Percentiles rank a stretch among this genome's conserved stretches.
Conservation (phyloP, 2,329 filamentous ascomycete species). For the Alternaria tenuissima region DNA sequence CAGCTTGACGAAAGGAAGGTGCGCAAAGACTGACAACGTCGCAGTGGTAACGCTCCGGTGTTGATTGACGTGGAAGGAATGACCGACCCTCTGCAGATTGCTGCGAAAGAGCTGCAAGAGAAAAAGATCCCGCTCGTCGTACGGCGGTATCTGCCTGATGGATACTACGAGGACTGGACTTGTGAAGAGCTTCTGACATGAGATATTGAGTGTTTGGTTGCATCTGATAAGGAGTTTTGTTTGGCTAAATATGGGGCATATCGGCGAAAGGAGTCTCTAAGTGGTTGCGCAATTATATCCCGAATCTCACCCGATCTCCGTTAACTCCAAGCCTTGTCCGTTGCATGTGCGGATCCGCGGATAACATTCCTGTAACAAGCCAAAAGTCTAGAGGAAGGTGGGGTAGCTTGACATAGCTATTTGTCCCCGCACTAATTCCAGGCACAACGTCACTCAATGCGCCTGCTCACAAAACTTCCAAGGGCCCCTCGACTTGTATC, state of each 20-base stretch:
- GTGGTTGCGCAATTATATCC: slow-evolving; percentile 36
- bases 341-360: slow-evolving; percentile 43
- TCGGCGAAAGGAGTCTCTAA: slow-evolving; percentile 47
- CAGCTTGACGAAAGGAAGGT: not conserved
- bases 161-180: slow-evolving; percentile 99
- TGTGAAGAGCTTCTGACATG: slow-evolving; percentile 84
- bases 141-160: slow-evolving; percentile 93
- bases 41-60: slow-evolving; percentile 95
- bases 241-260: slow-evolving; percentile 38
- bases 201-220: slow-evolving; percentile 31
- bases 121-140: slow-evolving; percentile 99
- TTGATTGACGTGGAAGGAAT: slow-evolving; percentile 96
- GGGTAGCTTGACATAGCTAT: slow-evolving; percentile 40
- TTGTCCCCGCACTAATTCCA: slow-evolving; percentile 40
- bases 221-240: slow-evolving; percentile 48
- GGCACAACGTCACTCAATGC: slow-evolving; percentile 44
- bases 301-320: slow-evolving; percentile 47
- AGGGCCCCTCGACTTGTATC: slow-evolving; percentile 22
- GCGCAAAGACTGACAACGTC: slow-evolving; percentile 24
- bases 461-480: slow-evolving; percentile 35
- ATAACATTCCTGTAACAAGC: slow-evolving; percentile 35
- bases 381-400: slow-evolving; percentile 41
- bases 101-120: slow-evolving; percentile 94
- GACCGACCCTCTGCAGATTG: slow-evolving; percentile 96
- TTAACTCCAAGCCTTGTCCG: slow-evolving; percentile 36